Percentiles rank a stretch among this genome's conserved stretches.
phyloP scores from a whole-genome alignment of 495 filamentous ascomycete species.

The Penicillium lividum region DNA sequence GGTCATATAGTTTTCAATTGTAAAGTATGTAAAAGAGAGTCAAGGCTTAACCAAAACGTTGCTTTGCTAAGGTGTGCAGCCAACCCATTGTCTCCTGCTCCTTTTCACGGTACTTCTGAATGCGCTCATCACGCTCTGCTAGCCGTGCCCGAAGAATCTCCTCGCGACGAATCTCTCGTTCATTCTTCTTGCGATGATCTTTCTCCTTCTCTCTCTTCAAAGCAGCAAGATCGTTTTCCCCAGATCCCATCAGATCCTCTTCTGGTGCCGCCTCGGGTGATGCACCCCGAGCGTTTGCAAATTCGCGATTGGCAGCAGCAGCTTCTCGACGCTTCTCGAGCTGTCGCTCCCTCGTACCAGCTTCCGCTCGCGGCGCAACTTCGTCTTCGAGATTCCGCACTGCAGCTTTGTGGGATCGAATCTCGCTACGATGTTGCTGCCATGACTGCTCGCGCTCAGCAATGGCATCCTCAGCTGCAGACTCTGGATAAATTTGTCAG shows the following conservation, averaged over 20 bases:
- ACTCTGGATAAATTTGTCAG: slow-evolving; percentile 38
- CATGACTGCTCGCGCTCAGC: slow-evolving; percentile 56
- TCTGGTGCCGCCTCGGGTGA: slow-evolving; percentile 46
- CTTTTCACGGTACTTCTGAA: slow-evolving; percentile 45
- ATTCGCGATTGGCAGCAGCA: slow-evolving; percentile 49
- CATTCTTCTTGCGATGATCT: slow-evolving; percentile 46
- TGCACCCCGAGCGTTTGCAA: slow-evolving; percentile 45
- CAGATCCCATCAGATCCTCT: slow-evolving; percentile 45
- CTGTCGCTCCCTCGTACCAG: slow-evolving; percentile 80
- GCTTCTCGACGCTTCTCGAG: slow-evolving; percentile 77
- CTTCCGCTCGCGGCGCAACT: slow-evolving; percentile 76
- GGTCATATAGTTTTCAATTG: not conserved
- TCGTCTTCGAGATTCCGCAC: slow-evolving; percentile 61
- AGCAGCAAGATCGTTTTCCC: slow-evolving; percentile 40
- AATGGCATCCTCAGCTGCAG: slow-evolving; percentile 53
- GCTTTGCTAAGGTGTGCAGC: slow-evolving; percentile 46
- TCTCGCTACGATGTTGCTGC: slow-evolving; percentile 59
- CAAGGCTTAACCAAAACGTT: slow-evolving; percentile 39
- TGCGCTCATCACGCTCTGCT: slow-evolving; percentile 46
- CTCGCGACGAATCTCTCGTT: slow-evolving; percentile 42
- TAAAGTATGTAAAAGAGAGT: not conserved
- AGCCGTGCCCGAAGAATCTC: slow-evolving; percentile 43
- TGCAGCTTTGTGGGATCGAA: slow-evolving; percentile 36
- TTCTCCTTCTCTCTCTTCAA: slow-evolving; percentile 44
- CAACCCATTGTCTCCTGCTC: slow-evolving; percentile 49